Evolutionary conservation across 176 grass and related monocot species (phyloP), one percentile per base, ranked within the genome.

Genomic region (Aechmea fasciata): DNA sequence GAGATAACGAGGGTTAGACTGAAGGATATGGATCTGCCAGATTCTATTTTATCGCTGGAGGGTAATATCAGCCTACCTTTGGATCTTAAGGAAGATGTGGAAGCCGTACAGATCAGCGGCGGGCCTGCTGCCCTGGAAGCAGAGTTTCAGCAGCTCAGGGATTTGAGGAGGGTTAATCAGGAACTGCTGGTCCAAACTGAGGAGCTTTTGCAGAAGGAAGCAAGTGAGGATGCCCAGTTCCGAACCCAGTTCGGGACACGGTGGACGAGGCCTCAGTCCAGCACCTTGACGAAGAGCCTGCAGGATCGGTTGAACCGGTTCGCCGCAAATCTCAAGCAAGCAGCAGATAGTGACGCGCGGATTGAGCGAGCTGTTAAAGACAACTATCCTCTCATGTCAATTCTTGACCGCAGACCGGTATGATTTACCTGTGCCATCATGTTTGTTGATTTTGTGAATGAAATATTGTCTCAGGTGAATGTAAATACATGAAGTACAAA

Each of bases 21-120:
- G 65, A 99, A 94, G 84, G 95, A 99, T 79, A 94, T 99, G 95
- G 95, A 99, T 77, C 71, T 99, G 72, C 95, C 95, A 47, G 95
- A 99, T 87, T 99, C 95, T 70, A 94, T 99, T 67, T 75, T 88
- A 71, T 90, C 95, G 64, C 63, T 99, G 52, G 95, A 99, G 88
- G 95, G 95, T 85, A 94, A 91, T 80, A 77, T 90, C 66, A 73
- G 72, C n/a, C 75, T 99, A 81, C 90, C 95, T 74, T 69, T 70
- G 18, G 87, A 99, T 85, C 69, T 94, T 51, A 99, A 86, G 72
- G 95, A 99, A 70, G 87, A 94, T 14, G 75, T 88, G 47, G 95
- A 99, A 75, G 95, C 90, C 72, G 95, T 99, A 23, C 95, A 99
- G 83, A 99, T 99, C 69, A 94, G 95, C 3, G 95, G 95, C 68